phyloP scores from a whole-genome alignment of 306 rosid species.

The Arachis hypogaea region DNA sequence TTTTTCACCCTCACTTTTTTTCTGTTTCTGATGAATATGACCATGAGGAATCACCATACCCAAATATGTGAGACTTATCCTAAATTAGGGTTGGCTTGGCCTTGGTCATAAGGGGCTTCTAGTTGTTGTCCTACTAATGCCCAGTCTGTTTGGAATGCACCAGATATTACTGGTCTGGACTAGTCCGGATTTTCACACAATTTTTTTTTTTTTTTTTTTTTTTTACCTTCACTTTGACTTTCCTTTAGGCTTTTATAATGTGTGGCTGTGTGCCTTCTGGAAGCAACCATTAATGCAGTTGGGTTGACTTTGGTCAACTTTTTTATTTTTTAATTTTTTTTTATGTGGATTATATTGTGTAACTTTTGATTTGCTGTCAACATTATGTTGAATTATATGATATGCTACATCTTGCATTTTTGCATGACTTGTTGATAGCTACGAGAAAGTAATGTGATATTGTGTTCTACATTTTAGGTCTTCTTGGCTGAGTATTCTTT shows the following conservation, averaged over 20 bases:
- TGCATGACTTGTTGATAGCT: constrained; percentile 28
- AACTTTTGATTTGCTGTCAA: constrained; percentile 30
- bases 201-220: not conserved
- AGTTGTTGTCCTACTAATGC: constrained; percentile 18
- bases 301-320: constrained; percentile 27
- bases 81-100: constrained; percentile 16
- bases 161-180: constrained; percentile 9
- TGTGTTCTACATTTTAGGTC: constrained; percentile 58
- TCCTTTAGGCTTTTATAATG: constrained; percentile 27
- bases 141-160: constrained; percentile 9
- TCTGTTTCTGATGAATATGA: not conserved
- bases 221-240: constrained; percentile 10
- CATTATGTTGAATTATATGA: constrained; percentile 2
- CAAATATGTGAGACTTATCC: not conserved
- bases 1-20: not conserved
- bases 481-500: constrained; percentile 94
- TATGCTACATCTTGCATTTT: constrained; percentile 33
- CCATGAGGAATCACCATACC: constrained; percentile 3
- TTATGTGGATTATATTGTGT: constrained; percentile 15
- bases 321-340: not conserved
- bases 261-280: constrained; percentile 8
- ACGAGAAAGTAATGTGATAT: constrained; percentile 27
- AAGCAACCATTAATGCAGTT: constrained; percentile 5
- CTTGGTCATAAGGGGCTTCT: constrained; percentile 24
- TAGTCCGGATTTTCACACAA: constrained; percentile 10